Evolutionary conservation across 2,329 filamentous ascomycete species (phyloP).

Genomic region (Ophiostoma australiae): DNA sequence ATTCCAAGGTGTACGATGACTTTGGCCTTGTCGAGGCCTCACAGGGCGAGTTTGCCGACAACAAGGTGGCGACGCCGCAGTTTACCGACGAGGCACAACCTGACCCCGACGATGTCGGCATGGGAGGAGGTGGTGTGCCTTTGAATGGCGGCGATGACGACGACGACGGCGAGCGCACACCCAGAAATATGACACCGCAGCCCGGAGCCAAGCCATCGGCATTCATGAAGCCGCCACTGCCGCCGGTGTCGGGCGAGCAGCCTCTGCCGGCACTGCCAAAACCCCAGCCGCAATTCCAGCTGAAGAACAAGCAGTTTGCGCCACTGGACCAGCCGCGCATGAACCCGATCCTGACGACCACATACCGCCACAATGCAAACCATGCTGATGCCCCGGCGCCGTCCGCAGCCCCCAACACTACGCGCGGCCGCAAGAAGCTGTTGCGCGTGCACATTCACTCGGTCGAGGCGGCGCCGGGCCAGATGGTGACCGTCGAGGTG

Average conservation of each 20-base stretch:
- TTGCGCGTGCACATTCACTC: slow-evolving; percentile 67
- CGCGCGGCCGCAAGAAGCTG: slow-evolving; percentile 63
- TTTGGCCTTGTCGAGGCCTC: slow-evolving; percentile 74
- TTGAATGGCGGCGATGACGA: slow-evolving; percentile 16
- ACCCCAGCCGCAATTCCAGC: neutral
- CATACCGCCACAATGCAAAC: slow-evolving; percentile 50
- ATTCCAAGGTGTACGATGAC: slow-evolving; percentile 74
- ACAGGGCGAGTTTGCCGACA: slow-evolving; percentile 61
- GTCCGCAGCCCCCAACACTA: slow-evolving; percentile 40
- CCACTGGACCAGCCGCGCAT: slow-evolving; percentile 38
- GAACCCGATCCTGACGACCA: slow-evolving; percentile 60
- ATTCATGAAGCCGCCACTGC: neutral
- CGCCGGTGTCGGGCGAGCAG: neutral
- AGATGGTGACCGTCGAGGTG: slow-evolving; percentile 67
- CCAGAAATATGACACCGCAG: slow-evolving; percentile 47
- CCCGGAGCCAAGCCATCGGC: slow-evolving; percentile 17
- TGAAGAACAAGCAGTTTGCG: slow-evolving; percentile 16
- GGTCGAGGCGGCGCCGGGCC: slow-evolving; percentile 65
- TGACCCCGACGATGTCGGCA: neutral
- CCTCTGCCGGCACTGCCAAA: neutral
- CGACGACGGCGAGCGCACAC: slow-evolving; percentile 32
- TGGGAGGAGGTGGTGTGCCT: neutral
- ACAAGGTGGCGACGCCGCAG: slow-evolving; percentile 62
- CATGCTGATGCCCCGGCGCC: slow-evolving; percentile 55
- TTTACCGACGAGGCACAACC: slow-evolving; percentile 50